Conservation (phyloP, 192 early-diverging fungal species). For the Anaeromyces robustus region DNA sequence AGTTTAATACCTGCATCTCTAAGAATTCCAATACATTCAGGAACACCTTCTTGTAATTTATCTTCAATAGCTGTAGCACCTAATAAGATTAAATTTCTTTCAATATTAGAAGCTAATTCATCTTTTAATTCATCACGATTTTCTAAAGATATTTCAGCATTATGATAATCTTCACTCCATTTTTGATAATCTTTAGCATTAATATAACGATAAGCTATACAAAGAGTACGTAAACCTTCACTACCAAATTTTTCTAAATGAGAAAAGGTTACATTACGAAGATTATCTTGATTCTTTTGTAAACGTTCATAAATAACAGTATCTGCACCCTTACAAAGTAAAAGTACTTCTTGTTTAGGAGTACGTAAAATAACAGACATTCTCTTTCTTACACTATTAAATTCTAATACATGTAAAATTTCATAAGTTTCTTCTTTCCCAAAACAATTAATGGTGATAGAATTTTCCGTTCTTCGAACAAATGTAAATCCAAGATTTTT, state of each 20-base stretch:
- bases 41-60: constrained; percentile 5
- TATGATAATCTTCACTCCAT: constrained; percentile 2
- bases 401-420: constrained; percentile 43
- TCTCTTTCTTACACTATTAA: constrained; percentile 85
- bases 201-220: neutral
- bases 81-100: neutral
- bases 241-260: neutral
- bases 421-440: constrained; percentile 17
- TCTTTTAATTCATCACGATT: neutral
- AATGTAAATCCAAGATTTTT: neutral
- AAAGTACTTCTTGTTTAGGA: constrained; percentile 47
- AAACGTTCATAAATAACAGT: constrained; percentile 75
- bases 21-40: neutral
- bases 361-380: constrained; percentile 83
- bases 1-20: constrained; percentile 2
- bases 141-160: neutral
- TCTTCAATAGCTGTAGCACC: constrained; percentile 6
- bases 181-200: neutral
- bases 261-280: neutral
- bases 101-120: neutral
- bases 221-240: constrained; percentile 1
- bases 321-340: constrained; percentile 91
- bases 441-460: constrained; percentile 7
- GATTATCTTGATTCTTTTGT: constrained; percentile 45
- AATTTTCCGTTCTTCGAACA: neutral